These are phyloP conservation scores for Escallonia rubra DNA, from an alignment of 129 eudicot species.

Conservation along the genomic window DNA sequence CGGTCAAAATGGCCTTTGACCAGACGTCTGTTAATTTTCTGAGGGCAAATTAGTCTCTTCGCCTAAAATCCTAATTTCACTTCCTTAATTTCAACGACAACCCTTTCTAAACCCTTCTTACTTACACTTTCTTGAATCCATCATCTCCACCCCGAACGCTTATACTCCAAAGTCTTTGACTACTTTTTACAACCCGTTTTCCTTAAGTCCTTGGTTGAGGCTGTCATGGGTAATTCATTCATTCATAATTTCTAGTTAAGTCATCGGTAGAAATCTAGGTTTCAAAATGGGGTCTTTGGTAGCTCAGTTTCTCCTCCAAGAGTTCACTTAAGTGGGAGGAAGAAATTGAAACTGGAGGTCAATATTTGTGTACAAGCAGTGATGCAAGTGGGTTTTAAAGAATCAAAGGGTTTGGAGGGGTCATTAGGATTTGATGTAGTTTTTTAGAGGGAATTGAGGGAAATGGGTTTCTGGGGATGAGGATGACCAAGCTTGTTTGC, in stretches of 20 bases:
- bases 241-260: slow-evolving; percentile 9
- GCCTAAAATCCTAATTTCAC: no score
- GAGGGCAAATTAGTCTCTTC: no score
- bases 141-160: no score
- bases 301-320: slow-evolving; percentile 13
- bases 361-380: slow-evolving; percentile 14
- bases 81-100: no score
- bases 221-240: no score
- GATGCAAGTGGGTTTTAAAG: slow-evolving; percentile 32
- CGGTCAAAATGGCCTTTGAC: no score
- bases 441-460: slow-evolving; percentile 48
- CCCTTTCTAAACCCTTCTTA: no score
- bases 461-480: slow-evolving; percentile 67
- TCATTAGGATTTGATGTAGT: slow-evolving; percentile 44
- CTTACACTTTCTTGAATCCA: no score
- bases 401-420: slow-evolving; percentile 5
- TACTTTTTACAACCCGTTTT: no score
- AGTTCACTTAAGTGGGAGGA: slow-evolving; percentile 4
- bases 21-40: no score
- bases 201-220: no score
- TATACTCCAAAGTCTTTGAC: no score
- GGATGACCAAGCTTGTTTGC: slow-evolving; percentile 72
- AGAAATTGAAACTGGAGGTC: neutral
- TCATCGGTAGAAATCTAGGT: slow-evolving; percentile 5
- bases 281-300: slow-evolving; percentile 19